Percentiles rank a stretch among this genome's conserved stretches.
Conservation (phyloP, 108 stramenopile species). For the Skeletonema grethae region DNA sequence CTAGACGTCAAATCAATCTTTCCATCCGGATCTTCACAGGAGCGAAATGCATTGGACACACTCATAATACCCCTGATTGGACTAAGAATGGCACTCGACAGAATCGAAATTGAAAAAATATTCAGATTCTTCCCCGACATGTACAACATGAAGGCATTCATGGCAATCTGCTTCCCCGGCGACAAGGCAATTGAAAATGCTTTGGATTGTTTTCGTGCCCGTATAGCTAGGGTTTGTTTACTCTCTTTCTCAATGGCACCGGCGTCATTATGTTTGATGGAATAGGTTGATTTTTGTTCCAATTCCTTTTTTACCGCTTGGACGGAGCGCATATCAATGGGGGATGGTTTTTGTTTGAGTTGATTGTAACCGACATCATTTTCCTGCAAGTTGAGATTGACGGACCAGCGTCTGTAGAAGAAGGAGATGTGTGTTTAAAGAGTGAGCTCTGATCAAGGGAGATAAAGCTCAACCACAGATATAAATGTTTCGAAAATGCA, state of each 20-base stretch:
- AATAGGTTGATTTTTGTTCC: constrained; percentile 37
- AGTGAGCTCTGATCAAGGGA: neutral
- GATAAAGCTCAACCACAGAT: neutral
- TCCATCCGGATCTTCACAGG: constrained; percentile 62
- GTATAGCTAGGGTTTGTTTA: constrained; percentile 57
- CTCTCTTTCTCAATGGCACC: constrained; percentile 34
- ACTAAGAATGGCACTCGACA: constrained; percentile 84
- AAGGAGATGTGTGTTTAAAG: neutral
- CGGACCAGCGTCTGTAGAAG: constrained; percentile 47
- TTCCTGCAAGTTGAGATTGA: constrained; percentile 56
- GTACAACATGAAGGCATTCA: constrained; percentile 97
- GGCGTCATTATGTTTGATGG: constrained; percentile 32
- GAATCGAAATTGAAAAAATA: constrained; percentile 90
- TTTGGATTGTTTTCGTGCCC: constrained; percentile 57
- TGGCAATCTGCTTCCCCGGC: constrained; percentile 86
- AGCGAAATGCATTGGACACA: constrained; percentile 63
- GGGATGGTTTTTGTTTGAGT: constrained; percentile 36
- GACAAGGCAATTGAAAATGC: constrained; percentile 89
- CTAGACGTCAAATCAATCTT: constrained; percentile 72
- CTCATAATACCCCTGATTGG: constrained; percentile 78
- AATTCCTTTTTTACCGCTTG: constrained; percentile 39
- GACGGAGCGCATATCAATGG: constrained; percentile 42
- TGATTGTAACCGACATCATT: constrained; percentile 44
- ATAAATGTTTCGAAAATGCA: neutral
- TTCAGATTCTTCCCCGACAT: constrained; percentile 93